Percentiles rank a stretch among this genome's conserved stretches.
Conservation (phyloP, 2,329 filamentous ascomycete genomes). For the Xylariomycetidae sp. region DNA sequence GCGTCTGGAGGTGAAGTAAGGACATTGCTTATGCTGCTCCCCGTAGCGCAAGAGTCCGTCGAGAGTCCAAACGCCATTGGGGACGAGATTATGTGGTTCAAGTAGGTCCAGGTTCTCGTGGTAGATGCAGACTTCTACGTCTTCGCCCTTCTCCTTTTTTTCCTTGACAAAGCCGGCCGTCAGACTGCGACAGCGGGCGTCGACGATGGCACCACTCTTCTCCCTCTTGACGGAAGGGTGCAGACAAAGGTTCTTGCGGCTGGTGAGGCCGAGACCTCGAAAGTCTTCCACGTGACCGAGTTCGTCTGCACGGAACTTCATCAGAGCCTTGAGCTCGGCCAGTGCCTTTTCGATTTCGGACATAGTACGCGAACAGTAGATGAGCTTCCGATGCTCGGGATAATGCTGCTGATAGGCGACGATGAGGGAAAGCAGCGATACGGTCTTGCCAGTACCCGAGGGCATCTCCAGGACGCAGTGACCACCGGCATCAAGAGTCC, state of each 20-base stretch:
- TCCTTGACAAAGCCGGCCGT: slow-evolving; percentile 97
- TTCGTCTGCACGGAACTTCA: slow-evolving; percentile 89
- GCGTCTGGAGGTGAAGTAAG: slow-evolving; percentile 89
- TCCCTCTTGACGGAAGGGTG: slow-evolving; percentile 95
- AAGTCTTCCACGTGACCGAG: slow-evolving; percentile 93
- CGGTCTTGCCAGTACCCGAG: slow-evolving; percentile 95
- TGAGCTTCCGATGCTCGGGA: slow-evolving; percentile 89
- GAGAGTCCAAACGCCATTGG: slow-evolving; percentile 92
- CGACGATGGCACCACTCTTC: slow-evolving; percentile 90
- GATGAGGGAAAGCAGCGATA: slow-evolving; percentile 90
- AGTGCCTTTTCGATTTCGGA: slow-evolving; percentile 98
- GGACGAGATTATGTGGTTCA: slow-evolving; percentile 91
- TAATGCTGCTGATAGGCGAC: slow-evolving; percentile 94
- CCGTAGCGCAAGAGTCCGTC: slow-evolving; percentile 86
- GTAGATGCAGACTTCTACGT: slow-evolving; percentile 90
- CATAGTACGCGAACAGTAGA: slow-evolving; percentile 99
- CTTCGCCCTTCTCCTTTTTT: slow-evolving; percentile 92
- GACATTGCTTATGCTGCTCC: slow-evolving; percentile 93
- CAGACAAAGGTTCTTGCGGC: slow-evolving; percentile 93
- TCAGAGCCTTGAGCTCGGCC: slow-evolving; percentile 82
- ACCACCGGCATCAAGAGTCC: slow-evolving; percentile 86
- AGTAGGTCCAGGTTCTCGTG: slow-evolving; percentile 96
- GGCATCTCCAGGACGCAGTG: slow-evolving; percentile 99
- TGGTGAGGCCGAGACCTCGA: slow-evolving; percentile 84
- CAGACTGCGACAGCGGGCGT: slow-evolving; percentile 90